Conservation (phyloP, 768 basidiomycete species). For the Agaricus sinodeliciosus region DNA sequence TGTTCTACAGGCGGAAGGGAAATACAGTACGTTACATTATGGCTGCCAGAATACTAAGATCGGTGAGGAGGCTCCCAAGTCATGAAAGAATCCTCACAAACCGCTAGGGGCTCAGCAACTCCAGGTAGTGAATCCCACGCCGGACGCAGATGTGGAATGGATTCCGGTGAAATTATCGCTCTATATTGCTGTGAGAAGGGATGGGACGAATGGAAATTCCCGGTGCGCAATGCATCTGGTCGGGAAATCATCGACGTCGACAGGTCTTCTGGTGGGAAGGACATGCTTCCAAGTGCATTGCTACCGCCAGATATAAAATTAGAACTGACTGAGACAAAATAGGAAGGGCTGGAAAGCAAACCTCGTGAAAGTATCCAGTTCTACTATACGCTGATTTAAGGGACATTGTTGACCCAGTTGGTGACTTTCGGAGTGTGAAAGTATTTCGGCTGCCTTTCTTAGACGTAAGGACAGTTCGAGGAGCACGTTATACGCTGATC, state of each 20-base stretch:
- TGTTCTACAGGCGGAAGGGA: not conserved
- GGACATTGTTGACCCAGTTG: conserved; percentile 29
- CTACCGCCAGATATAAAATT: not conserved
- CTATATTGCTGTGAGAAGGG: conserved; percentile 14
- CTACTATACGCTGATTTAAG: conserved; percentile 38
- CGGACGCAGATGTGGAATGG: conserved; percentile 17
- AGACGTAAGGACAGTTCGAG: conserved; percentile 62
- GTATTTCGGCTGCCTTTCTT: conserved; percentile 48
- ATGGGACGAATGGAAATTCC: conserved; percentile 8
- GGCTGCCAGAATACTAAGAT: conserved; percentile 11
- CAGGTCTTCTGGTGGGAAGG: conserved; percentile 22
- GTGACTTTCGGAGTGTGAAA: conserved; percentile 40
- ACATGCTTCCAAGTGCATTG: conserved; percentile 23
- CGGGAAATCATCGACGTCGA: not conserved
- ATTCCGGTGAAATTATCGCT: conserved; percentile 7
- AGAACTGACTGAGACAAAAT: not conserved
- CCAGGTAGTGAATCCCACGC: conserved; percentile 25
- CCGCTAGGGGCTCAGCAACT: conserved; percentile 22
- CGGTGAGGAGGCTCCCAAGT: conserved; percentile 49
- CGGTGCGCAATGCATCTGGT: not conserved
- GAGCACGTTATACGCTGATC: conserved; percentile 46
- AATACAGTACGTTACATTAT: conserved; percentile 10
- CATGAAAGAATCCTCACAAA: conserved; percentile 55
- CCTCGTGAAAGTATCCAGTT: conserved; percentile 22
- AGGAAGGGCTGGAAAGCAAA: not conserved